phyloP scores from a whole-genome alignment of 2,329 filamentous ascomycete species.

The Sclerotinia spermophila region DNA sequence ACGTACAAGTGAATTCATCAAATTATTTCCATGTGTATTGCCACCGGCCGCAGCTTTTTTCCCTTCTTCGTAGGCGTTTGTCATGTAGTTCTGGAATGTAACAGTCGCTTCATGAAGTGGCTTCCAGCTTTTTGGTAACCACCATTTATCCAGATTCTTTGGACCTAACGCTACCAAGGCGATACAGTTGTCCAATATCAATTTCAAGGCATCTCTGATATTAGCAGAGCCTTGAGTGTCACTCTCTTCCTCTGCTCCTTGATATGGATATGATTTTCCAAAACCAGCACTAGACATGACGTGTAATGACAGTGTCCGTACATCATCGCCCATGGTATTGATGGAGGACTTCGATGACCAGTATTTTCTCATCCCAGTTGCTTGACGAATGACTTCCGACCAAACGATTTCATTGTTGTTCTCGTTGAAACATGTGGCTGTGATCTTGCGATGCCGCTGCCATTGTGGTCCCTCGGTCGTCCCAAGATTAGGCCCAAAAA shows the following conservation, averaged over 20 bases:
- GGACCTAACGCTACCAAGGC: constrained; percentile 9
- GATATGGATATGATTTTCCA: constrained; percentile 12
- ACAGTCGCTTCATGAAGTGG: constrained; percentile 7
- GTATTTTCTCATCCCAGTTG: constrained; percentile 8
- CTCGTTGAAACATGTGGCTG: constrained; percentile 11
- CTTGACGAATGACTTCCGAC: constrained; percentile 11
- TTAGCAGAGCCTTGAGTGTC: background rate
- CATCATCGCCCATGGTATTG: constrained; percentile 11
- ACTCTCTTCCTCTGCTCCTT: constrained; percentile 1
- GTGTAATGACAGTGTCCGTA: constrained; percentile 7
- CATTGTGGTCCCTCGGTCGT: constrained; percentile 16
- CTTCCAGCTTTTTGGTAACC: constrained; percentile 17
- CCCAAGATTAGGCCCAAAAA: constrained; percentile 10
- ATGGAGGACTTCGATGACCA: constrained; percentile 4
- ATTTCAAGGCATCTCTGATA: constrained; percentile 2
- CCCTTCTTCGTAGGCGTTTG: constrained; percentile 9
- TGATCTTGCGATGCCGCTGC: constrained; percentile 16
- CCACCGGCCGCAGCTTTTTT: constrained; percentile 2
- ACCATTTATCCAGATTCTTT: constrained; percentile 13
- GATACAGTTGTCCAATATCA: constrained; percentile 16
- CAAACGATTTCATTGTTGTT: constrained; percentile 6
- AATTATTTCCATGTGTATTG: background rate
- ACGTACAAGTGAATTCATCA: constrained; percentile 16
- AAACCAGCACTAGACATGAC: constrained; percentile 15
- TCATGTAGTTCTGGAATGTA: constrained; percentile 17